Evolutionary conservation across 805 yeast genomes (phyloP).

Genomic region (Lachancea sp.): DNA sequence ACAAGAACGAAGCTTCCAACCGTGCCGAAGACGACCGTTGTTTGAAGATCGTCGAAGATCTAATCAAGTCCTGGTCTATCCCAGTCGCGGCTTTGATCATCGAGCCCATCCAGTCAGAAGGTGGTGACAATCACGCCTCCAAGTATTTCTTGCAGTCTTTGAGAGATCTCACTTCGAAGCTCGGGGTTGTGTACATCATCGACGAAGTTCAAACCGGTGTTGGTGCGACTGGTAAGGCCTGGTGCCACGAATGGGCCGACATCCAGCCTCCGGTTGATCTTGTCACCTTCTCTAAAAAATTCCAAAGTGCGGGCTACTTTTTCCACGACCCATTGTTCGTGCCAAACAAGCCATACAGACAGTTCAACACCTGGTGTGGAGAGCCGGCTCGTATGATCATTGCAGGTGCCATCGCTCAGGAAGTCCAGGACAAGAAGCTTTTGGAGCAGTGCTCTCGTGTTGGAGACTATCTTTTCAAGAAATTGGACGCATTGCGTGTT

Average conservation of each 20-base stretch:
- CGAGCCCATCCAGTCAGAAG: constrained; percentile 81
- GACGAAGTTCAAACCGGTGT: constrained; percentile 75
- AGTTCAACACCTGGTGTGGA: constrained; percentile 76
- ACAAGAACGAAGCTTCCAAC: constrained; percentile 56
- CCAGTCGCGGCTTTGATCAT: constrained; percentile 87
- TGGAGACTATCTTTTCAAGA: constrained; percentile 47
- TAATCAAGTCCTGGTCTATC: constrained; percentile 57
- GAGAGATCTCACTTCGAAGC: constrained; percentile 51
- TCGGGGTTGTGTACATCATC: constrained; percentile 54
- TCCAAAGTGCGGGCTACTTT: constrained; percentile 69
- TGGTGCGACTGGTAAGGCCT: constrained; percentile 64
- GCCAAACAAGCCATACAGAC: constrained; percentile 59
- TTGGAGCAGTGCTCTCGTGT: constrained; percentile 43
- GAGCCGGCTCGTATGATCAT: constrained; percentile 64
- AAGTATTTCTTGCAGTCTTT: constrained; percentile 55
- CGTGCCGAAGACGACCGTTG: constrained; percentile 75
- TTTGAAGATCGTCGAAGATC: constrained; percentile 64
- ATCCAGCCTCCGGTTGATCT: constrained; percentile 58
- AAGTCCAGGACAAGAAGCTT: constrained; percentile 44
- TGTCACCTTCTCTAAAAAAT: constrained; percentile 65
- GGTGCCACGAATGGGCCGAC: constrained; percentile 69
- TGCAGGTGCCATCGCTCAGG: constrained; percentile 54
- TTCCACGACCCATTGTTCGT: constrained; percentile 53
- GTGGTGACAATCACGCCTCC: constrained; percentile 70
- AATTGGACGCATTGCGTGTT: constrained; percentile 34